phyloP scores from a whole-genome alignment of 2,329 filamentous ascomycete species.

The Arthrinium phaeospermum region DNA sequence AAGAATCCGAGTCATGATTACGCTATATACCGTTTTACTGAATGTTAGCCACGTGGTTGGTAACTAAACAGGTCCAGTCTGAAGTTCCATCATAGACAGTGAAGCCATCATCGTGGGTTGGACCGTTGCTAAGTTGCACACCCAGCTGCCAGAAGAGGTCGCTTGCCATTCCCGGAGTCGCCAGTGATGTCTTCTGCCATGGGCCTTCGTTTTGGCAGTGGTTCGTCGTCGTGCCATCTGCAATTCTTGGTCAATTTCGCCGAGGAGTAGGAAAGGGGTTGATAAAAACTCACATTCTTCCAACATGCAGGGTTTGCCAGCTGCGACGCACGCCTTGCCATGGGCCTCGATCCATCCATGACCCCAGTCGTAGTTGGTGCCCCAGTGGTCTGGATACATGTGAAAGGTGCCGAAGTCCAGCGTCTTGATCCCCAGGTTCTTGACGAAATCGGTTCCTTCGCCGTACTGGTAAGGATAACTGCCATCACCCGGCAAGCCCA shows the following conservation, averaged over 20 bases:
- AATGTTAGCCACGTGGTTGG: slow-evolving; percentile 48
- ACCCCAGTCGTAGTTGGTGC: slow-evolving; percentile 38
- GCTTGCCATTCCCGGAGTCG: slow-evolving; percentile 33
- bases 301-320: slow-evolving; percentile 46
- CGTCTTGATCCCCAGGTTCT: slow-evolving; percentile 54
- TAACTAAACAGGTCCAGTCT: slow-evolving; percentile 51
- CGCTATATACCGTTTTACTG: slow-evolving; percentile 4
- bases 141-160: slow-evolving; percentile 42
- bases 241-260: not conserved
- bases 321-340: slow-evolving; percentile 44
- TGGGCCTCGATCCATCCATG: slow-evolving; percentile 44
- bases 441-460: slow-evolving; percentile 59
- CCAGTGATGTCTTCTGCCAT: slow-evolving; percentile 38
- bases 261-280: not conserved
- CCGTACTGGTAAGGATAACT: slow-evolving; percentile 57
- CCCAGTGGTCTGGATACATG: slow-evolving; percentile 45
- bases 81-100: slow-evolving; percentile 50
- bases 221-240: slow-evolving; percentile 35
- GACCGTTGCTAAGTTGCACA: slow-evolving; percentile 44
- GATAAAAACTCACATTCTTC: slow-evolving; percentile 45
- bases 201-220: slow-evolving; percentile 37
- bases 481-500: slow-evolving; percentile 54
- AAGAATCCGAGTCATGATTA: not conserved
- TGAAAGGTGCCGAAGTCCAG: slow-evolving; percentile 58
- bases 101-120: slow-evolving; percentile 49